Conservation (phyloP, 139 green algal species). For the Picochlorum sp. region DNA sequence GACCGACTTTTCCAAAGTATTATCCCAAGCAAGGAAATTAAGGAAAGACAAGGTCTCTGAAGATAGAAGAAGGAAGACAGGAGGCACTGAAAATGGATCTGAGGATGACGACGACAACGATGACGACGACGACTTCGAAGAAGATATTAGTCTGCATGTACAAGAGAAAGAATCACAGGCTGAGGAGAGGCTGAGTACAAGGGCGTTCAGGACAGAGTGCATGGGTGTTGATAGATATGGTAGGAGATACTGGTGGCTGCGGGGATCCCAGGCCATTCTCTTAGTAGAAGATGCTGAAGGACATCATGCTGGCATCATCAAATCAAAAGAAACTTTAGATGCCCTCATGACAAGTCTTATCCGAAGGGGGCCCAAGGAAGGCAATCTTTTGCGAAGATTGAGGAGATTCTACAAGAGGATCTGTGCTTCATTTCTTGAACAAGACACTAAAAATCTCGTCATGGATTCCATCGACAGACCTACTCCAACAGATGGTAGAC, state of each 20-base stretch:
- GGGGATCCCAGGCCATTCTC: slow-evolving; percentile 19
- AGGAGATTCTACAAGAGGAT: slow-evolving; percentile 26
- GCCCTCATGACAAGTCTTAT: slow-evolving; percentile 32
- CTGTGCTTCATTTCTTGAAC: neutral
- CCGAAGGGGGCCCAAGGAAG: slow-evolving; percentile 41
- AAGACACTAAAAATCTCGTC: neutral
- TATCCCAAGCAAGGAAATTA: neutral
- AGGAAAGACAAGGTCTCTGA: neutral
- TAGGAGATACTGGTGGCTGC: slow-evolving; percentile 55
- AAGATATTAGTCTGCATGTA: neutral
- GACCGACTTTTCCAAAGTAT: slow-evolving; percentile 3
- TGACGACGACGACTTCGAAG: neutral
- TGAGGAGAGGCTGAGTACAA: slow-evolving; percentile 11
- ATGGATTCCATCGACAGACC: slow-evolving; percentile 2
- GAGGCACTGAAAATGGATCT: neutral
- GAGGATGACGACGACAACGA: neutral
- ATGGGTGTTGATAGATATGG: slow-evolving; percentile 54
- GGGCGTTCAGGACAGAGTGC: slow-evolving; percentile 32
- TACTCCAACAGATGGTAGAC: neutral
- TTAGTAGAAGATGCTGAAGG: slow-evolving; percentile 33
- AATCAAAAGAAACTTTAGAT: slow-evolving; percentile 33
- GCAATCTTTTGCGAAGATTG: slow-evolving; percentile 32
- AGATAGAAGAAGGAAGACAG: neutral
- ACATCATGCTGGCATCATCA: slow-evolving; percentile 14
- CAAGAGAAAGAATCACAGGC: neutral